Evolutionary conservation across 2,329 filamentous ascomycete genomes (phyloP).

Genomic region (Cercospora sp.): DNA sequence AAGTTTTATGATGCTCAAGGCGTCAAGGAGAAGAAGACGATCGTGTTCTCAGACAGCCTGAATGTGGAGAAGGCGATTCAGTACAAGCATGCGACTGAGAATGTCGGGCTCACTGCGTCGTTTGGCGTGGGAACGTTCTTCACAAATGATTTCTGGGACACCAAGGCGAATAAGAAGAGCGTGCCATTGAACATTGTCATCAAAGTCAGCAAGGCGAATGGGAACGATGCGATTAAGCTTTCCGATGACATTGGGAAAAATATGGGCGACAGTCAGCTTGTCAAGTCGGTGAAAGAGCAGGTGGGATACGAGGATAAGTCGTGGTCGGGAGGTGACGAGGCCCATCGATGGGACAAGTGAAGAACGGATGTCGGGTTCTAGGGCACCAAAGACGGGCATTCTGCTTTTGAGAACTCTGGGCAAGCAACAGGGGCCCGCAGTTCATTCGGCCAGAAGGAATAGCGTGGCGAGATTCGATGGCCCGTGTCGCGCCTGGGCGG

Average conservation of each 20-base stretch:
- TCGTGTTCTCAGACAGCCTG: slow-evolving; percentile 94
- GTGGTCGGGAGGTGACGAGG: slow-evolving; percentile 84
- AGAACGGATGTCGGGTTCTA: too few species aligned
- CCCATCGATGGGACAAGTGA: slow-evolving; percentile 72
- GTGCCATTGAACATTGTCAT: slow-evolving; percentile 96
- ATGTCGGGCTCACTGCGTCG: slow-evolving; percentile 75
- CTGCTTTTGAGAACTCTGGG: too few species aligned
- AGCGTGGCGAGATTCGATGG: too few species aligned
- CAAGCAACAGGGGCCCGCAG: too few species aligned
- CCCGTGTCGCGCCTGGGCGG: too few species aligned
- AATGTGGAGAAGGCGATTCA: slow-evolving; percentile 87
- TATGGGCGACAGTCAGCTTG: slow-evolving; percentile 77
- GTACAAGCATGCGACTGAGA: slow-evolving; percentile 82
- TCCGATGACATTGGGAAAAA: slow-evolving; percentile 89
- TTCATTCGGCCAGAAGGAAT: too few species aligned
- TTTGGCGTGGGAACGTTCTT: slow-evolving; percentile 96
- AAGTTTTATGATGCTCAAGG: slow-evolving; percentile 76
- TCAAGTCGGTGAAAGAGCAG: slow-evolving; percentile 78
- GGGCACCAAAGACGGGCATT: too few species aligned
- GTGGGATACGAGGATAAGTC: slow-evolving; percentile 83
- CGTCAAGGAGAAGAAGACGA: slow-evolving; percentile 77
- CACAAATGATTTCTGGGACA: slow-evolving; percentile 83
- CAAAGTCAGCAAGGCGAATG: slow-evolving; percentile 83
- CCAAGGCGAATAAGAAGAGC: slow-evolving; percentile 75
- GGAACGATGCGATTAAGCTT: slow-evolving; percentile 85